These are phyloP conservation scores for Fusarium odoratissimum DNA, from an alignment of 2,329 filamentous ascomycete genomes.

Conservation along the genomic window DNA sequence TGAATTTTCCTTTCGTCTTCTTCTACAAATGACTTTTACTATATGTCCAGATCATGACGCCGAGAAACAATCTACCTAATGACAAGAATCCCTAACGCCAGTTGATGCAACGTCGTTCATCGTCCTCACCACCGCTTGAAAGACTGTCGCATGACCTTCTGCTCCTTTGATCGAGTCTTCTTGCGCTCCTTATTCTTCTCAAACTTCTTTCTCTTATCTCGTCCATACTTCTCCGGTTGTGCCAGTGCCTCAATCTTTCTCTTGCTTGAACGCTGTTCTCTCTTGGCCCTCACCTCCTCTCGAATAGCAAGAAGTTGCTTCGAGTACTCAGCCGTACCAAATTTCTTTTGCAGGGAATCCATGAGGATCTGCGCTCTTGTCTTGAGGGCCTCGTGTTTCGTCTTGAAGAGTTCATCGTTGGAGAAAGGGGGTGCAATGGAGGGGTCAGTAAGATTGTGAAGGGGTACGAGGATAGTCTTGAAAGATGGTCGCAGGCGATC, in stretches of 20 bases:
- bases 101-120: slow-evolving; percentile 33
- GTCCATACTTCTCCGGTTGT: slow-evolving; percentile 81
- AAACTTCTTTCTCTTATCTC: slow-evolving; percentile 84
- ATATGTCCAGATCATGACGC: slow-evolving; percentile 32
- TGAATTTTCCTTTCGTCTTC: slow-evolving; percentile 8
- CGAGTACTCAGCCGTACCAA: slow-evolving; percentile 86
- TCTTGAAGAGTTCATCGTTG: slow-evolving; percentile 75
- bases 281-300: slow-evolving; percentile 75
- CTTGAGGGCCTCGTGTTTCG: slow-evolving; percentile 76
- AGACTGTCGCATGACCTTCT: slow-evolving; percentile 76
- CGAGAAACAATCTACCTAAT: slow-evolving; percentile 28
- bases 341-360: slow-evolving; percentile 83
- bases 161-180: slow-evolving; percentile 81
- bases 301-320: slow-evolving; percentile 77
- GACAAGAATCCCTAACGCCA: slow-evolving; percentile 44
- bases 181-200: slow-evolving; percentile 86
- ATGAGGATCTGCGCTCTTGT: slow-evolving; percentile 81
- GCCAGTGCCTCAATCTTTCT: slow-evolving; percentile 88
- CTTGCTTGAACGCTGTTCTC: slow-evolving; percentile 83
- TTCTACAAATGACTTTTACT: slow-evolving; percentile 24
- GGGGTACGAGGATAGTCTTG: slow-evolving; percentile 66
- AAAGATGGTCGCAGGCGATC: slow-evolving; percentile 71
- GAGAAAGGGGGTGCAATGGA: slow-evolving; percentile 78
- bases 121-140: slow-evolving; percentile 64
- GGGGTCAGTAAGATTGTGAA: slow-evolving; percentile 87